These are phyloP conservation scores for Gentiana dahurica DNA, from an alignment of 257 asterid species.

Conservation along the genomic window DNA sequence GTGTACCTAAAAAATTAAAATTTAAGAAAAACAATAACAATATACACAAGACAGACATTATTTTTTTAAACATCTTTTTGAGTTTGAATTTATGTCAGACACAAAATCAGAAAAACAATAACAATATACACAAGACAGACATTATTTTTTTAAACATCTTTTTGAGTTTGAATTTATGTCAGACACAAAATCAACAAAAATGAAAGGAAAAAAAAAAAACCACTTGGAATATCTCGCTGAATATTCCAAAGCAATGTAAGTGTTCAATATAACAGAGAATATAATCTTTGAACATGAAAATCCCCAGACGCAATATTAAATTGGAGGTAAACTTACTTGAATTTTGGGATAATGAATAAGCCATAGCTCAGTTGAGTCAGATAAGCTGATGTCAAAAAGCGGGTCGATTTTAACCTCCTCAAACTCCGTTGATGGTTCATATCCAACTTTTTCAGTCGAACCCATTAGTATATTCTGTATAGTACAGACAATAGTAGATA, in stretches of 20 bases:
- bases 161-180: too few relatives aligned
- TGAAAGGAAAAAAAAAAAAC: neutral
- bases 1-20: neutral
- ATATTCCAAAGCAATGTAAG: neutral
- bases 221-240: too few relatives aligned
- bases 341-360: constrained; percentile 60
- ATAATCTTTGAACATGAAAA: neutral
- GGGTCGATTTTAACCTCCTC: constrained; percentile 42
- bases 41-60: too few relatives aligned
- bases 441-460: neutral
- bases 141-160: too few relatives aligned
- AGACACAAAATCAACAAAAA: neutral
- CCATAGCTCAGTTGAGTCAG: constrained; percentile 64
- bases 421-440: constrained; percentile 43
- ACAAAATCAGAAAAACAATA: too few relatives aligned
- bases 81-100: too few relatives aligned
- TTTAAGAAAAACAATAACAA: neutral
- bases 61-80: too few relatives aligned
- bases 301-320: neutral
- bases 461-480: neutral
- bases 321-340: constrained; percentile 22
- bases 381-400: constrained; percentile 31
- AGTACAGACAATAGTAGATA: too few relatives aligned
- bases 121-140: too few relatives aligned
- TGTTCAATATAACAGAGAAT: neutral